Conservation (phyloP, 805 yeast species). For the Wickerhamiella shivajii region DNA sequence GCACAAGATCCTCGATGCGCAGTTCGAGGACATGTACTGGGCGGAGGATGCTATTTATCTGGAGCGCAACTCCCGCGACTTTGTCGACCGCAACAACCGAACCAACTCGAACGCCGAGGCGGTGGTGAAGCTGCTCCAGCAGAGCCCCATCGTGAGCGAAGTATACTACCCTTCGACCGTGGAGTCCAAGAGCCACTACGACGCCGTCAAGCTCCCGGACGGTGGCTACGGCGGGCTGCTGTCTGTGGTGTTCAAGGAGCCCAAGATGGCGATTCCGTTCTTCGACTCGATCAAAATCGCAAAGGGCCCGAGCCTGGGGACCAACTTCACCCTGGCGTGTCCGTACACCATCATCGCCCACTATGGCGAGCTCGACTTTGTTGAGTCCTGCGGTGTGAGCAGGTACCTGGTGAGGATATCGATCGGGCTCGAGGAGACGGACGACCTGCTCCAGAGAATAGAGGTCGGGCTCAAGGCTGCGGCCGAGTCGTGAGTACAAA, state of each 20-base stretch:
- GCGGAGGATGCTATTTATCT: conserved; percentile 84
- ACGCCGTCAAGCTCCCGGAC: conserved; percentile 42
- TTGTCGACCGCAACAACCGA: conserved; percentile 40
- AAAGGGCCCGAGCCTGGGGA: conserved; percentile 86
- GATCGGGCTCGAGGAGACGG: conserved; percentile 67
- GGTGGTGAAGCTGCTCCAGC: conserved; percentile 20
- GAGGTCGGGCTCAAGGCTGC: conserved; percentile 34
- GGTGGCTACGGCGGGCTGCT: conserved; percentile 89
- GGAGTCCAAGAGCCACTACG: conserved; percentile 49
- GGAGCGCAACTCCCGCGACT: conserved; percentile 89
- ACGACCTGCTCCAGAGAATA: conserved; percentile 38
- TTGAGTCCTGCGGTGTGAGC: conserved; percentile 72
- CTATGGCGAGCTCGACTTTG: conserved; percentile 64
- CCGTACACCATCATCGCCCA: conserved; percentile 85
- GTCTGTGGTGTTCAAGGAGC: conserved; percentile 53
- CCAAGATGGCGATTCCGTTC: conserved; percentile 53
- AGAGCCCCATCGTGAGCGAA: conserved; percentile 36
- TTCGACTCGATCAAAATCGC: conserved; percentile 55
- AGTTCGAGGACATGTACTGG: conserved; percentile 70
- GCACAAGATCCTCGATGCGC: conserved; percentile 36
- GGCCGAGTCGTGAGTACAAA: background rate
- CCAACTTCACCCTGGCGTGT: conserved; percentile 77
- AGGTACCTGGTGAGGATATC: conserved; percentile 63
- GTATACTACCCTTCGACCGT: conserved; percentile 58
- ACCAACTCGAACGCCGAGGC: conserved; percentile 29